Percentiles rank a stretch among this genome's conserved stretches.
Conservation (phyloP, 352 stramenopile species). For the Phytopythium sindhum region DNA sequence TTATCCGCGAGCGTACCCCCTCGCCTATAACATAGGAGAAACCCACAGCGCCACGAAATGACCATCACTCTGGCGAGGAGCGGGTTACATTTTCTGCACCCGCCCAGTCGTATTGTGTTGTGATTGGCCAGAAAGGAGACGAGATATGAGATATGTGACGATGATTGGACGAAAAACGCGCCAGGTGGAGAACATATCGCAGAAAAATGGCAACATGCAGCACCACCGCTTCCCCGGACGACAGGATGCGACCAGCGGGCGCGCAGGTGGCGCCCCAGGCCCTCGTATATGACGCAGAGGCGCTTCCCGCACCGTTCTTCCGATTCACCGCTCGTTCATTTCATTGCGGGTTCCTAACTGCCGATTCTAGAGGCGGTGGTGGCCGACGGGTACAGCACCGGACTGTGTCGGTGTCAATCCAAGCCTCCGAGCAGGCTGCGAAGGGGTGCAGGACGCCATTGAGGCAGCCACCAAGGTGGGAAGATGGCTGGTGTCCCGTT, state of each 20-base stretch:
- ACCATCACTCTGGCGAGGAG: slow-evolving; percentile 3
- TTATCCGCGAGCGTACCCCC: not conserved
- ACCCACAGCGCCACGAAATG: slow-evolving; percentile 21
- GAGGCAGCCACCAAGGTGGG: no score
- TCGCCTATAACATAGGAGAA: slow-evolving; percentile 10
- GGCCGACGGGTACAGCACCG: not conserved
- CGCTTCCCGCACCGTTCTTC: slow-evolving; percentile 1
- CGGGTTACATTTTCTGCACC: slow-evolving; percentile 3
- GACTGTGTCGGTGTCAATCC: not conserved
- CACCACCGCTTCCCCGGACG: not conserved
- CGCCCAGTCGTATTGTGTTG: not conserved
- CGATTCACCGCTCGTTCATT: not conserved
- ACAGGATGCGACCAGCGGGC: not conserved
- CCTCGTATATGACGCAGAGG: not conserved
- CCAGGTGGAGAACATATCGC: not conserved
- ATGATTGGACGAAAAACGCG: slow-evolving; percentile 23
- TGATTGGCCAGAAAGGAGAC: not conserved
- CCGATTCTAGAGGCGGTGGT: not conserved
- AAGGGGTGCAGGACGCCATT: no score
- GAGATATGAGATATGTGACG: slow-evolving; percentile 9
- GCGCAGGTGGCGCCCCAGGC: not conserved
- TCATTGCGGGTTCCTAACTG: not conserved
- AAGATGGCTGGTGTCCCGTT: no score
- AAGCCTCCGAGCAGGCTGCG: no score
- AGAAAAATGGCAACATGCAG: slow-evolving; percentile 2